Evolutionary conservation across 1,284 basidiomycete genomes (phyloP).

Genomic region (Ganoderma leucocontextum): DNA sequence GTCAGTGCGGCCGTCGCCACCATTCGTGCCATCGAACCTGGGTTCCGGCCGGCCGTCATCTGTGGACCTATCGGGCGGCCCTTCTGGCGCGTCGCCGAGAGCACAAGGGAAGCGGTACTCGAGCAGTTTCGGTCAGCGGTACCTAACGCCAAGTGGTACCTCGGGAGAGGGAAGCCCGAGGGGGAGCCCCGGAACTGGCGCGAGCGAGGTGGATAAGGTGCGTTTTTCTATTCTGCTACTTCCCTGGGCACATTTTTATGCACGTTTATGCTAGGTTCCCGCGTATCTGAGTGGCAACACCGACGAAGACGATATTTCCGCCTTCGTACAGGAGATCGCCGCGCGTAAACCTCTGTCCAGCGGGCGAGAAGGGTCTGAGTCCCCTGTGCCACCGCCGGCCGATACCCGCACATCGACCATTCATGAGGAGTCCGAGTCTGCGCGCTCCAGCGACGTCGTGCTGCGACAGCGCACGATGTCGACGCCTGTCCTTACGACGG

Average conservation of each 20-base stretch:
- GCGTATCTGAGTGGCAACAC: conserved; percentile 57
- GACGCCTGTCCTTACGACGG: conserved; percentile 60
- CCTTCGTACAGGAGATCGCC: conserved; percentile 80
- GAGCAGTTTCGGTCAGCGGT: conserved; percentile 77
- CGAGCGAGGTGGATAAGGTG: conserved; percentile 46
- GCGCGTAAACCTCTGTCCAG: conserved; percentile 66
- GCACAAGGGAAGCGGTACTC: conserved; percentile 52
- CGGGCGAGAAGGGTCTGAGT: conserved; percentile 34
- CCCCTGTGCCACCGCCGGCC: conserved; percentile 12
- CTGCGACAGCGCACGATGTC: conserved; percentile 32
- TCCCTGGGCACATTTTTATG: neutral
- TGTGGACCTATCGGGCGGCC: conserved; percentile 35
- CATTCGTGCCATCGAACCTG: conserved; percentile 56
- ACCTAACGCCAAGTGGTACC: conserved; percentile 50
- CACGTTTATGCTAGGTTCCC: conserved; percentile 41
- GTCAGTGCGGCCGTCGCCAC: conserved; percentile 52
- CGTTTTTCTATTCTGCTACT: conserved; percentile 25
- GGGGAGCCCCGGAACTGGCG: conserved; percentile 50
- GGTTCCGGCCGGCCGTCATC: conserved; percentile 50
- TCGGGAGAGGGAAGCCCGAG: conserved; percentile 52
- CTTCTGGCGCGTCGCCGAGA: conserved; percentile 37
- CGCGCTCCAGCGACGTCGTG: conserved; percentile 16
- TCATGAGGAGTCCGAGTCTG: conserved; percentile 25
- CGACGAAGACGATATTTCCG: conserved; percentile 79
- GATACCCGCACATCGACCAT: conserved; percentile 28